These are phyloP conservation scores for Mycena haematopus DNA, from an alignment of 768 basidiomycete species.

Conservation along the genomic window DNA sequence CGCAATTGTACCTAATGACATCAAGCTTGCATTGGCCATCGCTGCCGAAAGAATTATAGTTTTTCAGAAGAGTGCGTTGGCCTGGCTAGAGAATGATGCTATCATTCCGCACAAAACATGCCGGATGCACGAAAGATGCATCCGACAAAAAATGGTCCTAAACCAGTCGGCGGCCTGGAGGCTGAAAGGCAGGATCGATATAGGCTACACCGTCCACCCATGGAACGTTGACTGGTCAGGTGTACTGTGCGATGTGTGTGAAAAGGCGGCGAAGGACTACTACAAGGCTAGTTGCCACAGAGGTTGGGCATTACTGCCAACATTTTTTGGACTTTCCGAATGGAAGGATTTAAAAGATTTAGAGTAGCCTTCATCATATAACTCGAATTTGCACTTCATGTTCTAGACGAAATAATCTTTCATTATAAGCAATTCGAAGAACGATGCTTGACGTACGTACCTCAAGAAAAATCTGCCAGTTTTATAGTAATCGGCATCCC, in stretches of 20 bases:
- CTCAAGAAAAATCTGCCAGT: constrained; percentile 5
- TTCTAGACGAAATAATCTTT: not conserved
- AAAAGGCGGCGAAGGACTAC: not conserved
- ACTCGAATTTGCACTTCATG: no score
- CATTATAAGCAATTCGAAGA: not conserved
- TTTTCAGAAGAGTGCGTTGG: not conserved
- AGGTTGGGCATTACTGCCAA: constrained; percentile 5
- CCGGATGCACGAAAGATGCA: not conserved
- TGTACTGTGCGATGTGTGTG: not conserved
- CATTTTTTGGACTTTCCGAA: constrained; percentile 14
- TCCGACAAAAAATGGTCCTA: not conserved
- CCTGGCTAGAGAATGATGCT: not conserved
- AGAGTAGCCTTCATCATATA: no score
- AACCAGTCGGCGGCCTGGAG: not conserved
- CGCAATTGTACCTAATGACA: not conserved
- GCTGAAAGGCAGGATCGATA: no score
- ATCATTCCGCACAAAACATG: not conserved
- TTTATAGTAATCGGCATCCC: constrained; percentile 19
- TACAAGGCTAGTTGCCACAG: not conserved
- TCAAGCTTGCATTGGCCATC: not conserved
- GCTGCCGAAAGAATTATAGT: not conserved
- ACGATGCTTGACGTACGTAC: not conserved
- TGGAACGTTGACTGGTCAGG: not conserved
- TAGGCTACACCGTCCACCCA: not conserved
- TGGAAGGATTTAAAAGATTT: constrained; percentile 13